Conservation (phyloP, 495 filamentous ascomycete species). For the Neurospora cerealis region DNA sequence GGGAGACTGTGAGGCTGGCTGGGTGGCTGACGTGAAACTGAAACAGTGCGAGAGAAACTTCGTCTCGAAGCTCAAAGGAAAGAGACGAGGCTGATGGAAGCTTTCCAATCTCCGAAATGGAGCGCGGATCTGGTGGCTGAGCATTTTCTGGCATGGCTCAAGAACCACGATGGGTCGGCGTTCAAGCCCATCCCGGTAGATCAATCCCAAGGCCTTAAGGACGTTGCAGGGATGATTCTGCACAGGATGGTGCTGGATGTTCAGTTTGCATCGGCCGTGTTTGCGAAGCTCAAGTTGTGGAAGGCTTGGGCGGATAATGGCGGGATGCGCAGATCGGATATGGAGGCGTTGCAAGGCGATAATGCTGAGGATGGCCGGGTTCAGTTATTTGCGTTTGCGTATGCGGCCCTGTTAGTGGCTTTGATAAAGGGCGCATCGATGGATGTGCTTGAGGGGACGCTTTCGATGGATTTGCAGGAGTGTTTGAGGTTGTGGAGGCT, state of each 20-base stretch:
- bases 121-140: constrained; percentile 40
- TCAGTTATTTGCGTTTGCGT: constrained; percentile 29
- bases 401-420: constrained; percentile 42
- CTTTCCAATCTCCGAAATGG: constrained; percentile 47
- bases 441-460: constrained; percentile 33
- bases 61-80: constrained; percentile 28
- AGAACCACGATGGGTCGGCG: constrained; percentile 17
- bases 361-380: constrained; percentile 8
- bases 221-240: constrained; percentile 40
- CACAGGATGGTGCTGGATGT: constrained; percentile 46
- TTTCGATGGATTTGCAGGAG: constrained; percentile 52
- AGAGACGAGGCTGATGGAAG: constrained; percentile 39
- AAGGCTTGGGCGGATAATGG: constrained; percentile 48
- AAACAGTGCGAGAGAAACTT: constrained; percentile 26
- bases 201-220: constrained; percentile 18
- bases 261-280: constrained; percentile 31
- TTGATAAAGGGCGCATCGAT: constrained; percentile 38
- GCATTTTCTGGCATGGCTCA: constrained; percentile 39
- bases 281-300: constrained; percentile 45
- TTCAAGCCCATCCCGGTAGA: background rate
- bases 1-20: too few species aligned
- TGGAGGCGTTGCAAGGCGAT: constrained; percentile 32
- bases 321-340: constrained; percentile 46
- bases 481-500: constrained; percentile 49
- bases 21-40: too few species aligned